Evolutionary conservation across 352 stramenopile species (phyloP).

Genomic region (Globisporangium camurandrum): DNA sequence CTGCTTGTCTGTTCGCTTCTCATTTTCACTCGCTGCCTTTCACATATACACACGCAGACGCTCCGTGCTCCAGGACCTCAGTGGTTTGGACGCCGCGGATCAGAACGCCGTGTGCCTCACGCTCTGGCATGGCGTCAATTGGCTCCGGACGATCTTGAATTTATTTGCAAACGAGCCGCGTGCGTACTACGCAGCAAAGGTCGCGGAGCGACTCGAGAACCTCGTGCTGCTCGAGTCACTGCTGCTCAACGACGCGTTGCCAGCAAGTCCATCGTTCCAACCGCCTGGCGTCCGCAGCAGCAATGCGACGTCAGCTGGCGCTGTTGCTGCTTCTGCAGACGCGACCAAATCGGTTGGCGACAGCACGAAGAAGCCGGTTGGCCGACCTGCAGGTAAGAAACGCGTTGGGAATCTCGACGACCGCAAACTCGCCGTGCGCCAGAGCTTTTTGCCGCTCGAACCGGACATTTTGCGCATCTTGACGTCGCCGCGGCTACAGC

Average conservation of each 20-base stretch:
- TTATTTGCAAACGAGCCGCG: slow-evolving; percentile 33
- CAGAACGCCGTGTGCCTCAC: slow-evolving; percentile 37
- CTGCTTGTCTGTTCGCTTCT: not conserved
- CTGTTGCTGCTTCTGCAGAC: slow-evolving; percentile 2
- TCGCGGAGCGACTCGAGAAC: slow-evolving; percentile 36
- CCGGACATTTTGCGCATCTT: slow-evolving; percentile 29
- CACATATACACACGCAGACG: slow-evolving; percentile 12
- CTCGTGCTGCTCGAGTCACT: slow-evolving; percentile 31
- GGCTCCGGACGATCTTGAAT: slow-evolving; percentile 51
- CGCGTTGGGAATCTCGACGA: slow-evolving; percentile 8
- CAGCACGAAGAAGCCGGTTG: slow-evolving; percentile 23
- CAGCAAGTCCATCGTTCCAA: slow-evolving; percentile 19
- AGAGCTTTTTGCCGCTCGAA: slow-evolving; percentile 25
- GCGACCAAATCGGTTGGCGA: slow-evolving; percentile 1
- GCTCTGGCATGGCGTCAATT: slow-evolving; percentile 56
- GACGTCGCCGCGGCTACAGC: slow-evolving; percentile 13
- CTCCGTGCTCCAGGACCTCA: slow-evolving; percentile 36
- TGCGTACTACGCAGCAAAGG: slow-evolving; percentile 24
- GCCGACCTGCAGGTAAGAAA: slow-evolving; percentile 15
- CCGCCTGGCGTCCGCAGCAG: no score
- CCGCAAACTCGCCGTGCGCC: slow-evolving; percentile 14
- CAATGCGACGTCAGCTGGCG: not conserved
- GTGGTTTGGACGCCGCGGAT: slow-evolving; percentile 18
- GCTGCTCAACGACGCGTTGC: slow-evolving; percentile 26
- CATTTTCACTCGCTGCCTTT: not conserved